These are phyloP conservation scores for Dactylellina parvicollis DNA, from an alignment of 2,329 filamentous ascomycete genomes.

Conservation along the genomic window DNA sequence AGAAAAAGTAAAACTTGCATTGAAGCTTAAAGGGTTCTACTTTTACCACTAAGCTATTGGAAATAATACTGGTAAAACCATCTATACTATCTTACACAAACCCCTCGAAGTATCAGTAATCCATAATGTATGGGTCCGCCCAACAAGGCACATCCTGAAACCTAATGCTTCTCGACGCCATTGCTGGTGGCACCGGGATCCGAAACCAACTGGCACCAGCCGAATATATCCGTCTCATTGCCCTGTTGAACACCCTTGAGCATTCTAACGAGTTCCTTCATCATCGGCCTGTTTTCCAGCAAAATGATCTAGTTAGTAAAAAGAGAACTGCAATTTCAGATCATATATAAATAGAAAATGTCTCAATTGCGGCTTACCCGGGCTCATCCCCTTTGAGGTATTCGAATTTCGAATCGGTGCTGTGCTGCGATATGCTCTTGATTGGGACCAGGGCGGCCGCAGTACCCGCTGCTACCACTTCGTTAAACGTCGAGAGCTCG, in stretches of 20 bases:
- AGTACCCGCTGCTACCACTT: conserved; percentile 91
- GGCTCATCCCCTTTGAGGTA: conserved; percentile 64
- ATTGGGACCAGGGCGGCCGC: conserved; percentile 92
- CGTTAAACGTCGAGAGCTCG: conserved; percentile 72
- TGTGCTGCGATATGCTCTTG: conserved; percentile 82
- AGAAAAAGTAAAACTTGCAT: conserved; percentile 8
- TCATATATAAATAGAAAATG: not conserved
- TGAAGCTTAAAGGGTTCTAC: conserved; percentile 12
- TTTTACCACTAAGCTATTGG: not conserved
- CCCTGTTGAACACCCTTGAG: conserved; percentile 83
- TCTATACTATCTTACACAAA: conserved; percentile 44
- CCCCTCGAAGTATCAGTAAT: conserved; percentile 16
- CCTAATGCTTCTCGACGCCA: conserved; percentile 6
- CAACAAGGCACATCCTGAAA: not conserved
- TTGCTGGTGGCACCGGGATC: conserved; percentile 56
- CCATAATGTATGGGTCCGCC: not conserved
- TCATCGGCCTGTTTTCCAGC: conserved; percentile 54
- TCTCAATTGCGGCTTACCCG: conserved; percentile 23
- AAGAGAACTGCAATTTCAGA: not conserved
- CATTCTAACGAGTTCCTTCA: conserved; percentile 77
- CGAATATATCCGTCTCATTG: conserved; percentile 78
- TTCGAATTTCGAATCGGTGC: conserved; percentile 67
- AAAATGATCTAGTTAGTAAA: not conserved
- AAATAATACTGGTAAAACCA: not conserved
- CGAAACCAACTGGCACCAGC: conserved; percentile 71